Percentiles rank a stretch among this genome's conserved stretches.
Evolutionary conservation across 2,329 filamentous ascomycete species (phyloP).

Genomic region (Hypoxylon sp.): DNA sequence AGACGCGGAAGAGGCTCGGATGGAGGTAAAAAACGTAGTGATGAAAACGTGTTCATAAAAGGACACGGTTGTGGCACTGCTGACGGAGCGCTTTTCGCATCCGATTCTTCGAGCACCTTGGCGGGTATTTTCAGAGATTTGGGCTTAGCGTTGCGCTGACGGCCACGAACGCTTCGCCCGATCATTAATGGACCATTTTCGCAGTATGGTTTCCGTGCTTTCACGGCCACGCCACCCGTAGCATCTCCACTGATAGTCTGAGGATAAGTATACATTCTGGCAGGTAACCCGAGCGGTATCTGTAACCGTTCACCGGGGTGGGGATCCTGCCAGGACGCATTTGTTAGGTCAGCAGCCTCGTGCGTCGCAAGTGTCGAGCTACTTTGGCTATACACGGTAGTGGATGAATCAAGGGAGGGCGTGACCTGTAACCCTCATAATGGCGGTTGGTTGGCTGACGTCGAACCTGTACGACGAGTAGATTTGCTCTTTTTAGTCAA

Average conservation of each 20-base stretch:
- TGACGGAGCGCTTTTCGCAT: constrained; percentile 40
- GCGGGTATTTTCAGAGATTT: constrained; percentile 52
- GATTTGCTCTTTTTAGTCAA: constrained; percentile 66
- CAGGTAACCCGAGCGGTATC: constrained; percentile 47
- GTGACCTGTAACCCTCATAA: constrained; percentile 72
- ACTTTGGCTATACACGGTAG: constrained; percentile 45
- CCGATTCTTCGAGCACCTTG: constrained; percentile 45
- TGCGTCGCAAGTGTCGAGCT: constrained; percentile 43
- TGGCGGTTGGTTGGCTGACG: constrained; percentile 56
- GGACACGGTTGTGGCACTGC: constrained; percentile 39
- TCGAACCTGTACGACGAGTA: constrained; percentile 61
- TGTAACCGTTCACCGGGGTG: constrained; percentile 60
- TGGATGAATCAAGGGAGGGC: constrained; percentile 60
- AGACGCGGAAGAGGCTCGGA: constrained; percentile 39
- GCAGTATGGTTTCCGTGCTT: constrained; percentile 52
- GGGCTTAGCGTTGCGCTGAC: constrained; percentile 46
- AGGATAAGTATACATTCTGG: constrained; percentile 41
- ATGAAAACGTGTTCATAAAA: constrained; percentile 27
- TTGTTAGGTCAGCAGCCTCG: constrained; percentile 42
- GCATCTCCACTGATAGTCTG: constrained; percentile 49
- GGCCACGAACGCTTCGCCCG: constrained; percentile 44
- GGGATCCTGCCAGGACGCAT: constrained; percentile 58
- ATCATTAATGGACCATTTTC: constrained; percentile 41
- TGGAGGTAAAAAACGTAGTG: constrained; percentile 39
- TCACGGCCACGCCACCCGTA: constrained; percentile 64